A percentile compares a stretch with the other conserved stretches of the same genome.
phyloP scores from a whole-genome alignment of 108 stramenopile genomes.

The Conticribra weissflogii region DNA sequence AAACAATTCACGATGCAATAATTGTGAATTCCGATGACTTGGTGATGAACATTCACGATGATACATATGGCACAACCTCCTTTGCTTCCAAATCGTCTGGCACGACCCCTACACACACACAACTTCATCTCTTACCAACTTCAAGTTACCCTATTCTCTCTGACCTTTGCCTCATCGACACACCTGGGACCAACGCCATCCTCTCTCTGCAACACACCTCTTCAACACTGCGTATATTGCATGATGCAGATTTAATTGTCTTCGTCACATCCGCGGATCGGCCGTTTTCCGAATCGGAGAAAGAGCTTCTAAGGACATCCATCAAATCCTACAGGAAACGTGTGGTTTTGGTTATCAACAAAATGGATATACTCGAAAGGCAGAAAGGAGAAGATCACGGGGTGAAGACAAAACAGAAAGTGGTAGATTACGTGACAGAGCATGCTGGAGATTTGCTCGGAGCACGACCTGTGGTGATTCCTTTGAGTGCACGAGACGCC shows the following conservation, averaged over 20 bases:
- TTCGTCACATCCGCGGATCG: conserved; percentile 88
- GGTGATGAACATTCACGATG: not conserved
- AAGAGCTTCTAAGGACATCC: conserved; percentile 52
- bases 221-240: conserved; percentile 67
- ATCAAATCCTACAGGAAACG: conserved; percentile 75
- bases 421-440: conserved; percentile 79
- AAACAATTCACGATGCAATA: not conserved
- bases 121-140: conserved; percentile 44
- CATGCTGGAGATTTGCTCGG: conserved; percentile 77
- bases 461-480: conserved; percentile 69
- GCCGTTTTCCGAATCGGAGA: conserved; percentile 81
- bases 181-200: conserved; percentile 87
- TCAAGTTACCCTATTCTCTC: conserved; percentile 58
- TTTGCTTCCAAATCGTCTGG: conserved; percentile 5
- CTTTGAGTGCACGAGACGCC: conserved; percentile 75
- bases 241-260: conserved; percentile 81
- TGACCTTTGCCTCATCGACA: conserved; percentile 81
- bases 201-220: conserved; percentile 70
- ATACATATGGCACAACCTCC: not conserved
- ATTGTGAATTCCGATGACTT: not conserved
- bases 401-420: conserved; percentile 54
- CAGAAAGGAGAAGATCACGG: conserved; percentile 69
- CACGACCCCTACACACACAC: conserved; percentile 1
- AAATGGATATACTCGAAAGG: conserved; percentile 83
- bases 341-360: conserved; percentile 83